Percentiles rank a stretch among this genome's conserved stretches.
phyloP scores from a whole-genome alignment of 768 basidiomycete genomes.

The Strobilomyces echinocephalus region DNA sequence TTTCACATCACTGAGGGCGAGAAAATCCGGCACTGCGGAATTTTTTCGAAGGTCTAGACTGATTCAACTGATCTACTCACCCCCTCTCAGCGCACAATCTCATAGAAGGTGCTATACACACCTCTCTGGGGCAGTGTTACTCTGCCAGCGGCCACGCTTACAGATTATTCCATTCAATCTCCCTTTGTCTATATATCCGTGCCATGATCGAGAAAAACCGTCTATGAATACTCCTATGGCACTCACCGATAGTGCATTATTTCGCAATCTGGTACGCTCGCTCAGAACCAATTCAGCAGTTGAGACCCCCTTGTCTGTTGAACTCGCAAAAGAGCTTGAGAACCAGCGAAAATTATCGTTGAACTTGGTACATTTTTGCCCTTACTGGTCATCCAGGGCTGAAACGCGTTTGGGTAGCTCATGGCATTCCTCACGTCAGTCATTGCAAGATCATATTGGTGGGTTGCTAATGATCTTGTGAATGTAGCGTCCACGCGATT shows the following conservation, averaged over 20 bases:
- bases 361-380: conserved; percentile 14
- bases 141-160: background rate
- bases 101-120: background rate
- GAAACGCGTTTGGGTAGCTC: conserved; percentile 16
- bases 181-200: conserved; percentile 9
- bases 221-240: conserved; percentile 8
- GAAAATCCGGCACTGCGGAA: background rate
- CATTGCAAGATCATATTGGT: background rate
- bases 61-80: background rate
- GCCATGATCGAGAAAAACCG: background rate
- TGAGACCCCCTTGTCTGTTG: conserved; percentile 6
- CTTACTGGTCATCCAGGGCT: background rate
- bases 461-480: background rate
- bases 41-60: conserved; percentile 10
- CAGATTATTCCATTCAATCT: background rate
- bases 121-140: background rate
- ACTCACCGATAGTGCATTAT: background rate
- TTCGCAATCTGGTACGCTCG: background rate
- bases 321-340: conserved; percentile 18
- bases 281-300: background rate
- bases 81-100: background rate
- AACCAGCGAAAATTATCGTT: conserved; percentile 21
- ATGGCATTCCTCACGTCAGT: conserved; percentile 26
- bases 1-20: background rate
- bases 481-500: conserved; percentile 18